phyloP scores from a whole-genome alignment of 2,329 filamentous ascomycete species.

The Grosmannia clavigera region DNA sequence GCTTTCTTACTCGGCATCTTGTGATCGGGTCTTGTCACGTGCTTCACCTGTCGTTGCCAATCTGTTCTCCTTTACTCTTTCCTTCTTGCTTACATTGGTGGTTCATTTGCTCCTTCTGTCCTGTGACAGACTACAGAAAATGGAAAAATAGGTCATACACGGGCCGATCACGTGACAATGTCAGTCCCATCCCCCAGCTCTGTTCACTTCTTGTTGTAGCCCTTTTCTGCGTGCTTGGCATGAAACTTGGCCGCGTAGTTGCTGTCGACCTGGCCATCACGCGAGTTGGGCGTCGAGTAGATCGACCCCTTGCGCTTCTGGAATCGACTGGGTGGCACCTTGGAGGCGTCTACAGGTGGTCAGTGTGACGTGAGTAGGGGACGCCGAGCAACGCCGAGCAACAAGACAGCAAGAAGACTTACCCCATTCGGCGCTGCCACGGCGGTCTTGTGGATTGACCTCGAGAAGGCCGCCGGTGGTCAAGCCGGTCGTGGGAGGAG shows the following conservation, averaged over 20 bases:
- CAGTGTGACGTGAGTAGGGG: not conserved
- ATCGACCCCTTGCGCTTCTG: constrained; percentile 59
- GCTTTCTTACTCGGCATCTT: not conserved
- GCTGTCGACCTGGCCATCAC: constrained; percentile 51
- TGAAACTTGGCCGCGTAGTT: constrained; percentile 49
- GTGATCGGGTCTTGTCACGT: too few relatives aligned
- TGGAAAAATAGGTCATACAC: too few relatives aligned
- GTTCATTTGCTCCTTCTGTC: not conserved
- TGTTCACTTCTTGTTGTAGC: constrained; percentile 23
- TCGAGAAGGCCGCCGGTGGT: constrained; percentile 19
- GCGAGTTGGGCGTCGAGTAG: constrained; percentile 51
- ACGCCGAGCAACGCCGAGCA: not conserved
- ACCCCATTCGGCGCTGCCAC: constrained; percentile 3
- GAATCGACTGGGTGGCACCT: constrained; percentile 55
- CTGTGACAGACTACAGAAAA: too few relatives aligned
- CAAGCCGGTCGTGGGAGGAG: not conserved
- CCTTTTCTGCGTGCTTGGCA: constrained; percentile 44
- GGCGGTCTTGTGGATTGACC: not conserved
- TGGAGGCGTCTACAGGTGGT: constrained; percentile 41
- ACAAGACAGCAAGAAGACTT: not conserved
- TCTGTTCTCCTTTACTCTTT: not conserved
- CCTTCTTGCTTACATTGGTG: not conserved
- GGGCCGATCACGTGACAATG: too few relatives aligned
- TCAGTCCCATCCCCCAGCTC: not conserved
- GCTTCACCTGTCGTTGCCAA: too few relatives aligned